Evolutionary conservation across 2,329 filamentous ascomycete genomes (phyloP).

Genomic region (Arthrobotrys entomopaga): DNA sequence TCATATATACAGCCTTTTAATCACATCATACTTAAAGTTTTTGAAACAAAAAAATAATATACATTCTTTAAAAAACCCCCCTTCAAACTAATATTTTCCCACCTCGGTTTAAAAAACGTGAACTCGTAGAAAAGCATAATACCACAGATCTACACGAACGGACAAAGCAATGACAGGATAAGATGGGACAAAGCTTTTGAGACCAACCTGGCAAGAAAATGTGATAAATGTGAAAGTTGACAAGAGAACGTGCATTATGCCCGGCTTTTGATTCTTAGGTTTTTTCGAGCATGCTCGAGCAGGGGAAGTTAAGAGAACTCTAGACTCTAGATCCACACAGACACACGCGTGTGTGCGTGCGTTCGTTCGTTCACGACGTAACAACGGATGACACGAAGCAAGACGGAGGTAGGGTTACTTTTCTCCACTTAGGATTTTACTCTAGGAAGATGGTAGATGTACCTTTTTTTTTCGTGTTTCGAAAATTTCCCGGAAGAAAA

Average conservation of each 20-base stretch:
- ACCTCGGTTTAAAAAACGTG: neutral
- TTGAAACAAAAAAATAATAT: conserved; percentile 24
- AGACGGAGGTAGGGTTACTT: too few species aligned
- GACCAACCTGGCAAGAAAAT: too few species aligned
- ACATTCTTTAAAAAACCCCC: conserved; percentile 39
- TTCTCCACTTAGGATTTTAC: too few species aligned
- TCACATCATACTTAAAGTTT: neutral
- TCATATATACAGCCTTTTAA: conserved; percentile 25
- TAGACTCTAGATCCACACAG: neutral
- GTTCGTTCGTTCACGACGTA: too few species aligned
- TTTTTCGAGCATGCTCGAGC: too few species aligned
- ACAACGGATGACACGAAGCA: conserved; percentile 1
- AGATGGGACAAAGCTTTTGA: too few species aligned
- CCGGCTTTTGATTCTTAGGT: neutral
- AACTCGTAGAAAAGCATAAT: neutral
- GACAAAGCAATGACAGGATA: too few species aligned
- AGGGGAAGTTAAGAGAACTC: too few species aligned
- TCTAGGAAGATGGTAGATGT: too few species aligned
- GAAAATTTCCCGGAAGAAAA: too few species aligned
- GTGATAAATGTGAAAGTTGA: neutral
- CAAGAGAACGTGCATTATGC: conserved; percentile 2
- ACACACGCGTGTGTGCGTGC: neutral
- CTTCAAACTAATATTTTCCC: conserved; percentile 8
- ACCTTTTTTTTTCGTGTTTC: too few species aligned
- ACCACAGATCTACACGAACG: too few species aligned